These are phyloP conservation scores for Aspergillus ustus DNA, from an alignment of 2,329 filamentous ascomycete species.

Conservation along the genomic window DNA sequence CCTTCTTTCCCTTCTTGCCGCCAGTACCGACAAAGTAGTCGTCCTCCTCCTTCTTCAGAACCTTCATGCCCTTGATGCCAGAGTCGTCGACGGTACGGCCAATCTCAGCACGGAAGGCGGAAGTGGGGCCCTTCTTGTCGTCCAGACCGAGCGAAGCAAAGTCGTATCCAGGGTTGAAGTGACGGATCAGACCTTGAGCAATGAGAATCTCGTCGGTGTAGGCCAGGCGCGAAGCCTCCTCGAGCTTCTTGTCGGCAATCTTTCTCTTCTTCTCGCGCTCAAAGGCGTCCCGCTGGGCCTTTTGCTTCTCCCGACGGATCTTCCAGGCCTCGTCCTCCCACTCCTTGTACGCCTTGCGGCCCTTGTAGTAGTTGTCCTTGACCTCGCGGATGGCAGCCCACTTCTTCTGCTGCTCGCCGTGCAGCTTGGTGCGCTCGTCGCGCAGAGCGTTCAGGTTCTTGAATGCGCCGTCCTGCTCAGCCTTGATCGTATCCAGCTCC, in stretches of 20 bases:
- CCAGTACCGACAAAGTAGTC: slow-evolving; percentile 77
- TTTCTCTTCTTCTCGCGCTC: slow-evolving; percentile 56
- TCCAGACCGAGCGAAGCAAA: slow-evolving; percentile 61
- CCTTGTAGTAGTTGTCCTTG: slow-evolving; percentile 85
- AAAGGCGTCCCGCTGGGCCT: slow-evolving; percentile 71
- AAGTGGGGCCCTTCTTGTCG: slow-evolving; percentile 54
- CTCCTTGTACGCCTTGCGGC: slow-evolving; percentile 79
- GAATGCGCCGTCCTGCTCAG: slow-evolving; percentile 87
- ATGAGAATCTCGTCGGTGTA: slow-evolving; percentile 92
- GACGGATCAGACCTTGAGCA: slow-evolving; percentile 83
- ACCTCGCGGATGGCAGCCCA: slow-evolving; percentile 79
- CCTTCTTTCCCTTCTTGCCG: slow-evolving; percentile 87
- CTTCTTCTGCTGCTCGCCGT: slow-evolving; percentile 85
- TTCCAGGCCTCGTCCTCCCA: slow-evolving; percentile 84
- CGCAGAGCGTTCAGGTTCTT: slow-evolving; percentile 83
- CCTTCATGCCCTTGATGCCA: slow-evolving; percentile 81
- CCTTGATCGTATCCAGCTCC: slow-evolving; percentile 88
- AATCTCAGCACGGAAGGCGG: slow-evolving; percentile 77
- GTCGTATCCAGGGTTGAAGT: slow-evolving; percentile 86
- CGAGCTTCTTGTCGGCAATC: slow-evolving; percentile 59
- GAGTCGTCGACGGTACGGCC: slow-evolving; percentile 82
- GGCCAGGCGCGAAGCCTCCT: slow-evolving; percentile 69
- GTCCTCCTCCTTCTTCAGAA: slow-evolving; percentile 88
- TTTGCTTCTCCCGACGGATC: slow-evolving; percentile 74
- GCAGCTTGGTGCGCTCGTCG: slow-evolving; percentile 82